These are phyloP conservation scores for Lachnum nothofagi DNA, from an alignment of 2,329 filamentous ascomycete genomes.

Conservation along the genomic window DNA sequence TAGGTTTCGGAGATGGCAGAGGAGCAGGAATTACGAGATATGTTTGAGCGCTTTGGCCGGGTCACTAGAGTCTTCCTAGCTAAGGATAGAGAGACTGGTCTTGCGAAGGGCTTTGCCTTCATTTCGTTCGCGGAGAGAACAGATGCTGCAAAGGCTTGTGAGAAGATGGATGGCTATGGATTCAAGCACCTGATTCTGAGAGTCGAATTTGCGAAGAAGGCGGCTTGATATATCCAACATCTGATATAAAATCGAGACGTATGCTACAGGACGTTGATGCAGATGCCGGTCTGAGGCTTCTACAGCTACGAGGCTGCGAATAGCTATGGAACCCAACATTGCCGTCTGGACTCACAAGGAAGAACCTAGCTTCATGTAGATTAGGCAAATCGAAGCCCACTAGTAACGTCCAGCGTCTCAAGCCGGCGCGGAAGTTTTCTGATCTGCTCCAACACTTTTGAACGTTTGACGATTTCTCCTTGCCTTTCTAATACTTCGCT, in stretches of 20 bases:
- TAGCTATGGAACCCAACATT: too few relatives aligned
- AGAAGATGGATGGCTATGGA: slow-evolving; percentile 95
- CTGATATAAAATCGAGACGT: slow-evolving; percentile 3
- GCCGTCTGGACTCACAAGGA: too few relatives aligned
- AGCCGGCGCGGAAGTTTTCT: too few relatives aligned
- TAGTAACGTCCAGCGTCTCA: too few relatives aligned
- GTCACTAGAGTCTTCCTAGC: slow-evolving; percentile 97
- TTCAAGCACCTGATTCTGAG: slow-evolving; percentile 82
- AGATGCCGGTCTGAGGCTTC: not conserved
- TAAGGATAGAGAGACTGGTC: slow-evolving; percentile 92
- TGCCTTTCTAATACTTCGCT: too few relatives aligned
- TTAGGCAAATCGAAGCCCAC: too few relatives aligned
- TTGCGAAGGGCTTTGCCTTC: slow-evolving; percentile 98
- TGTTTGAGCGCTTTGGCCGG: slow-evolving; percentile 96
- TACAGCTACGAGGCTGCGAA: not conserved
- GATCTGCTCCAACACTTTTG: too few relatives aligned
- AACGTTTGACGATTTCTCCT: too few relatives aligned
- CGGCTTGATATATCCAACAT: slow-evolving; percentile 29
- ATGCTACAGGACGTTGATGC: not conserved
- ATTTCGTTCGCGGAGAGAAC: slow-evolving; percentile 89
- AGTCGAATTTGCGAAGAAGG: slow-evolving; percentile 83
- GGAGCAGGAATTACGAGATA: slow-evolving; percentile 88
- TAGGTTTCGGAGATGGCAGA: slow-evolving; percentile 96
- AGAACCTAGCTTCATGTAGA: too few relatives aligned
- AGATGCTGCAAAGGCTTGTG: slow-evolving; percentile 87